Percentiles rank a stretch among this genome's conserved stretches.
Conservation (phyloP, 2,329 filamentous ascomycete species). For the Chaetomiaceae sp. region DNA sequence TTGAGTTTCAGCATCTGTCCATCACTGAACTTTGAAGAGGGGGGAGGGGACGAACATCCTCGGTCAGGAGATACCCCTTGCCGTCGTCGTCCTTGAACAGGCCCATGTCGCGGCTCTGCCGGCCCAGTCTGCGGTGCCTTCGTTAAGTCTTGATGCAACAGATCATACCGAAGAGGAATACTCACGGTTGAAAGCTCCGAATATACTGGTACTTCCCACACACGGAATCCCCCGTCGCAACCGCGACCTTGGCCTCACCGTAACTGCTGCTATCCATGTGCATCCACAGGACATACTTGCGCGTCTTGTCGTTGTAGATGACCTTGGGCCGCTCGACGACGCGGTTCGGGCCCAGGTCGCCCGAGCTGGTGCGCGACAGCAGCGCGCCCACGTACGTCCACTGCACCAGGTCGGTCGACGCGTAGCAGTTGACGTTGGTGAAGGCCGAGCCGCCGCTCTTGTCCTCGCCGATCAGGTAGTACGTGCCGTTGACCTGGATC, state of each 20-base stretch:
- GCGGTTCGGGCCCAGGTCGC: constrained; percentile 57
- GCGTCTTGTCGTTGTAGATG: constrained; percentile 60
- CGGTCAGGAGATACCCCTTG: constrained; percentile 56
- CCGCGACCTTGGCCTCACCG: constrained; percentile 59
- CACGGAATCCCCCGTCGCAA: constrained; percentile 55
- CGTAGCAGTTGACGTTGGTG: constrained; percentile 65
- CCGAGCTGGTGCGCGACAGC: constrained; percentile 47
- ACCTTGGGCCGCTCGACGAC: constrained; percentile 66
- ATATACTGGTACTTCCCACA: constrained; percentile 42
- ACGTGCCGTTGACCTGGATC: constrained; percentile 51
- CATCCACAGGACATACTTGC: constrained; percentile 64
- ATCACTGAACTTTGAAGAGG: not conserved
- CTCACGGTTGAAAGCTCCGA: constrained; percentile 5
- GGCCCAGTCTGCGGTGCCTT: constrained; percentile 20
- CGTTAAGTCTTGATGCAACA: not conserved
- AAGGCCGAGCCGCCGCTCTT: constrained; percentile 60
- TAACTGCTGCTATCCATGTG: constrained; percentile 62
- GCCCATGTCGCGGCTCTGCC: constrained; percentile 53
- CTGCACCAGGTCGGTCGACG: constrained; percentile 56
- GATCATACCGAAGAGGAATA: not conserved
- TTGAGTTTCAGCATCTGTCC: not conserved
- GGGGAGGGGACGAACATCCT: constrained; percentile 47
- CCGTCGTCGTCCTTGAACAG: constrained; percentile 60
- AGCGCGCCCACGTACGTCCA: constrained; percentile 60
- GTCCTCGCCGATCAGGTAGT: constrained; percentile 67